Evolutionary conservation across 2,329 filamentous ascomycete genomes (phyloP), one percentile per base, ranked within the genome.

Genomic region (Sporothrix pseudoabietina): DNA sequence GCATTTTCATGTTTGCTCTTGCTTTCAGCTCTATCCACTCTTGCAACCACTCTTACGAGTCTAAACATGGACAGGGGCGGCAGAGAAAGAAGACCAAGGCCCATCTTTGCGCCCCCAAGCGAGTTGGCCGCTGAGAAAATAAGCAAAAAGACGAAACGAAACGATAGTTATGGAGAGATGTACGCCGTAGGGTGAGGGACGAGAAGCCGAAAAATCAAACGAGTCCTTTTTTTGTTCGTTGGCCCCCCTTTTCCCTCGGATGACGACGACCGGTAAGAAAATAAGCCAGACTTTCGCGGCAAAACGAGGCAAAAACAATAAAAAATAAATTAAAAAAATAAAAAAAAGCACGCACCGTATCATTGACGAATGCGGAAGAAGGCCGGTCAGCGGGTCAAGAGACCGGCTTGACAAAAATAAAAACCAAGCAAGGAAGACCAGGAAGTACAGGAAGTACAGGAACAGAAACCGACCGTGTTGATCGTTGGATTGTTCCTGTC

Each of bases 1-100:
- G 41, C 41, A 4, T 44, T 44, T 44, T 44, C n/a, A n/a, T n/a
- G n/a, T 44, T 44, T 9, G 8, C n/a, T 66, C 14, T 66, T 22
- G 26, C 39, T 10, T 47, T 30, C 61, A 65, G 61, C 61, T 47
- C 61, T 59, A 47, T 30, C 61, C 61, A 65, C 61, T 44, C 2
- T 47, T 47, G 61, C 44, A 14, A 14, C 22, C n/a, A 44, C 61
- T 16, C 61, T 47, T 47, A n/a, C n/a, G 39, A 65, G 61, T 30
- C 61, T 32, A 35, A 14, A 12, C 65, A 52, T n/a, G 65, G 44
- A 52, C 65, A 68, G 65, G 63, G 63, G 65, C 65, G 30, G 65
- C 22, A 68, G 65, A 35, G 65, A 49, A 52, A 19, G 14, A 47
- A 47, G 12, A 16, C 14, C 14, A 47, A 12, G 12, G 39, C 8